Conservation (phyloP, 495 filamentous ascomycete genomes). For the Evernia prunastri region DNA sequence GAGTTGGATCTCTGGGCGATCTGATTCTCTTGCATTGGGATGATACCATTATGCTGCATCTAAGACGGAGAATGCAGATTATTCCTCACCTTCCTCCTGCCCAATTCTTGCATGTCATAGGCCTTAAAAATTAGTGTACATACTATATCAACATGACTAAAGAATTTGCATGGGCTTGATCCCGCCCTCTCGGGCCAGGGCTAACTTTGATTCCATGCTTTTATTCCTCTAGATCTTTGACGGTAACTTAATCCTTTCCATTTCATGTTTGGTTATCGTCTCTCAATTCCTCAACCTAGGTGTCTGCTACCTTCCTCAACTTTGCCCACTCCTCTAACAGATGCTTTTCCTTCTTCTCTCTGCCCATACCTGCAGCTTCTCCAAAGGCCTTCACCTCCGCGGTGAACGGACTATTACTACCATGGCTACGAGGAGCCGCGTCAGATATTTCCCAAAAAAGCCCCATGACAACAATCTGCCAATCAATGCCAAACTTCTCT, state of each 20-base stretch:
- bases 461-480: slow-evolving; percentile 1
- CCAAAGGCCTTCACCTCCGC: slow-evolving; percentile 31
- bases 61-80: not conserved
- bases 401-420: slow-evolving; percentile 42
- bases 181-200: too few relatives aligned
- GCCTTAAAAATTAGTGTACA: not conserved
- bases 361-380: slow-evolving; percentile 17
- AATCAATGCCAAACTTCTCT: slow-evolving; percentile 11
- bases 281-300: not conserved
- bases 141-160: not conserved
- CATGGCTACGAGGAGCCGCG: slow-evolving; percentile 46
- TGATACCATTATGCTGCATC: slow-evolving; percentile 2
- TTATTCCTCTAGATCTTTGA: too few relatives aligned
- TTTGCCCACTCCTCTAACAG: slow-evolving; percentile 26
- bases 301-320: slow-evolving; percentile 22
- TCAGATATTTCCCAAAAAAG: slow-evolving; percentile 8
- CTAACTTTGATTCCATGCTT: too few relatives aligned
- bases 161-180: not conserved
- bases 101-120: not conserved
- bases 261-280: not conserved
- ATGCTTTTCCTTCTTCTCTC: not conserved
- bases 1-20: not conserved
- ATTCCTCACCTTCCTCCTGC: not conserved
- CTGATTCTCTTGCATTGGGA: not conserved
- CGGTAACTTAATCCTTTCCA: not conserved